Evolutionary conservation across 139 green algal species (phyloP).

Genomic region (Mesostigma viride): DNA sequence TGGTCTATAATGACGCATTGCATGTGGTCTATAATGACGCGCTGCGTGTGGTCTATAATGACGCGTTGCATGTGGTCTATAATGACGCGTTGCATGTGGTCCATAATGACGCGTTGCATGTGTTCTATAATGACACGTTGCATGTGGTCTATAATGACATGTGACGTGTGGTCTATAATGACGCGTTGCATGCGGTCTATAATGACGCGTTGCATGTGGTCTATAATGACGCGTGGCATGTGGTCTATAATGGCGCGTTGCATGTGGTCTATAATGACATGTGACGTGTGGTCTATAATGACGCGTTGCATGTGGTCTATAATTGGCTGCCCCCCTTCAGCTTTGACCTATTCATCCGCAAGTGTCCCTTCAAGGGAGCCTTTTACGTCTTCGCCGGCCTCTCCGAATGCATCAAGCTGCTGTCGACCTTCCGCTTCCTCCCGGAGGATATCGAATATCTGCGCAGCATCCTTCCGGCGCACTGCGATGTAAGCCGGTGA

Average conservation of each 20-base stretch:
- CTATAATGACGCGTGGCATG: neutral
- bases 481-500: conserved; percentile 16
- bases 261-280: neutral
- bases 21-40: no score
- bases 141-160: no score
- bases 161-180: no score
- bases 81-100: no score
- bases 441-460: conserved; percentile 26
- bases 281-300: neutral
- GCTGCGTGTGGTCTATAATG: no score
- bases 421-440: conserved; percentile 30
- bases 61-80: no score
- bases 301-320: neutral
- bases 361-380: conserved; percentile 35
- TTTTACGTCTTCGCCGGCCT: conserved; percentile 38
- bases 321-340: conserved; percentile 9
- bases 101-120: no score
- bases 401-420: conserved; percentile 29
- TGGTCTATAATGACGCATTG: no score
- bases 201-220: neutral
- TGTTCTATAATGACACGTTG: no score
- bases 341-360: conserved; percentile 37
- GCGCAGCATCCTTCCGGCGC: conserved; percentile 10
- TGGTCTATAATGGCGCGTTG: neutral
- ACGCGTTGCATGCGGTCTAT: no score